Percentiles rank a stretch among this genome's conserved stretches.
These are phyloP conservation scores for Diaporthe nobilis DNA, from an alignment of 2,329 filamentous ascomycete species.

Conservation along the genomic window DNA sequence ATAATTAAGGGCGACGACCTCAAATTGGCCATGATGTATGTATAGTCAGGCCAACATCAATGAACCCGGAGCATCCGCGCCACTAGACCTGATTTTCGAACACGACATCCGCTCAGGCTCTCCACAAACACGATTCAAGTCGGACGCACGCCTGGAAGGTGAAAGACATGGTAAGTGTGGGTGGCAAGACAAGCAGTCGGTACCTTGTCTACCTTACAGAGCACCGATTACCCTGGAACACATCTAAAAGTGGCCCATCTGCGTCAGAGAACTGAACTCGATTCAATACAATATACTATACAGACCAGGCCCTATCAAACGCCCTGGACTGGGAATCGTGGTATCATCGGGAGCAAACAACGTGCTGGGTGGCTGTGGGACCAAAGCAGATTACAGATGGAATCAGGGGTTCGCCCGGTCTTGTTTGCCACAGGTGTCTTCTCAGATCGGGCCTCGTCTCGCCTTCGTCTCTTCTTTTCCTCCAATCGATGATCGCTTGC, in stretches of 20 bases:
- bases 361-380: background rate
- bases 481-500: slow-evolving; percentile 24
- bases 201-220: background rate
- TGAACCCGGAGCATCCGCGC: too few species aligned
- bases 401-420: slow-evolving; percentile 3
- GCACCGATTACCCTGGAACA: background rate
- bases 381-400: slow-evolving; percentile 10
- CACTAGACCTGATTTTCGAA: background rate
- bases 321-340: slow-evolving; percentile 6
- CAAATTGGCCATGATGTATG: background rate
- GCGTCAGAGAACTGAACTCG: background rate
- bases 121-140: background rate
- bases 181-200: background rate
- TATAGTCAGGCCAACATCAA: background rate
- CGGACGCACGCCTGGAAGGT: background rate
- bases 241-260: background rate
- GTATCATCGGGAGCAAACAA: slow-evolving; percentile 37
- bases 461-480: background rate
- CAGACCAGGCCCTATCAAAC: background rate
- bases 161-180: background rate
- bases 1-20: background rate
- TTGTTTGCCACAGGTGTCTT: slow-evolving; percentile 25
- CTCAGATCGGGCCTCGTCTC: slow-evolving; percentile 23
- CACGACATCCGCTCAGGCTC: background rate
- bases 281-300: slow-evolving; percentile 6